A percentile compares a stretch with the other conserved stretches of the same genome.
phyloP scores from a whole-genome alignment of 352 stramenopile species.

The Phytophthora melonis region DNA sequence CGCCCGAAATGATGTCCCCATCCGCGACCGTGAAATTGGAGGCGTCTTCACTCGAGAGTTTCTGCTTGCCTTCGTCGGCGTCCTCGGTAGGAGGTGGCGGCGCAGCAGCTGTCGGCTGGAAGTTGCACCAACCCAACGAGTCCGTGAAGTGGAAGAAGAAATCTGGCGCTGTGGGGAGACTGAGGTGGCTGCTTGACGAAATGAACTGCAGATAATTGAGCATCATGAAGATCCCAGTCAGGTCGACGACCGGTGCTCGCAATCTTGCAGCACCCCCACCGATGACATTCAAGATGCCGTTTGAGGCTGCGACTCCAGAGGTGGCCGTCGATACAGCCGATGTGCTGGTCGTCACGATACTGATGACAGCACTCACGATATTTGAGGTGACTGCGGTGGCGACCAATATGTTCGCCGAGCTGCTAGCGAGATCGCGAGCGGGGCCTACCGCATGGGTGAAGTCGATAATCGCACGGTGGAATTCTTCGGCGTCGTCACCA shows the following conservation, averaged over 20 bases:
- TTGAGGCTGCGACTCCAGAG: slow-evolving; percentile 29
- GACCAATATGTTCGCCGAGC: slow-evolving; percentile 64
- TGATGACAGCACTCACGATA: slow-evolving; percentile 57
- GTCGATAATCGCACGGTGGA: slow-evolving; percentile 36
- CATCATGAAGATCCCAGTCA: slow-evolving; percentile 69
- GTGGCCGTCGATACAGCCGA: slow-evolving; percentile 37
- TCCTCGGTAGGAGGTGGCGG: slow-evolving; percentile 8
- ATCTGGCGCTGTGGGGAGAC: slow-evolving; percentile 59
- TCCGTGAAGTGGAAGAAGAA: slow-evolving; percentile 80
- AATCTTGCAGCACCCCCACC: slow-evolving; percentile 15
- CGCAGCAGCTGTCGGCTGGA: slow-evolving; percentile 37
- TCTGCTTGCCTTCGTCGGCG: slow-evolving; percentile 23
- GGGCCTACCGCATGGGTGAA: slow-evolving; percentile 35
- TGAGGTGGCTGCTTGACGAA: slow-evolving; percentile 69
- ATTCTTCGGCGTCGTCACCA: slow-evolving; percentile 20
- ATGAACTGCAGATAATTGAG: slow-evolving; percentile 83
- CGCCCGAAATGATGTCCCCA: slow-evolving; percentile 79
- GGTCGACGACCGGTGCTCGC: slow-evolving; percentile 49
- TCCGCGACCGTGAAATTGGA: slow-evolving; percentile 65
- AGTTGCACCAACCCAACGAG: slow-evolving; percentile 71
- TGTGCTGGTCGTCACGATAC: slow-evolving; percentile 47
- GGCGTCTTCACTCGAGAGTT: slow-evolving; percentile 40
- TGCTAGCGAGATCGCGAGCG: slow-evolving; percentile 47
- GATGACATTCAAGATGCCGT: slow-evolving; percentile 40
- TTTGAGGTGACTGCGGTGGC: slow-evolving; percentile 63